Percentiles rank a stretch among this genome's conserved stretches.
Evolutionary conservation across 176 grass and related monocot species (phyloP).

Genomic region (Ensete glaucum): DNA sequence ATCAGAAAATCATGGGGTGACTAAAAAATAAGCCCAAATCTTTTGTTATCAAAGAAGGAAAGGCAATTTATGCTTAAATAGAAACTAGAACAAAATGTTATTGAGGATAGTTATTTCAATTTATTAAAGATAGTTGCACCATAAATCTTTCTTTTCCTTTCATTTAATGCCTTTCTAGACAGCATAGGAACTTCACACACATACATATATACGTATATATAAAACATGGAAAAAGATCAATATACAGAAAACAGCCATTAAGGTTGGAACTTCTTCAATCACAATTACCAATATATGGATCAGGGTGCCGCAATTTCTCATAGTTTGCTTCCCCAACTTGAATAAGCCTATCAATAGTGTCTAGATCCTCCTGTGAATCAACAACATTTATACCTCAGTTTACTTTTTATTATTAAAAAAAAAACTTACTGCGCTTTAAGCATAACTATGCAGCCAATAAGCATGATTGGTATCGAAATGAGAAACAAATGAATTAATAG

Average conservation of each 20-base stretch:
- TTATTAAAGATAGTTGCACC: too few species aligned
- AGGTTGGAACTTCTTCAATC: background rate
- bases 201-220: background rate
- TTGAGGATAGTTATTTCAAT: too few species aligned
- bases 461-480: too few species aligned
- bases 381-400: conserved; percentile 7
- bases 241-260: background rate
- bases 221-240: background rate
- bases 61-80: too few species aligned
- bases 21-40: too few species aligned
- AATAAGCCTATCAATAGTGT: conserved; percentile 87
- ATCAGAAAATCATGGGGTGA: background rate
- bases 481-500: too few species aligned
- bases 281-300: conserved; percentile 91
- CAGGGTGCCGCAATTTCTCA: conserved; percentile 82
- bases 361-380: conserved; percentile 51
- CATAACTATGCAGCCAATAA: too few species aligned
- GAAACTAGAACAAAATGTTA: too few species aligned
- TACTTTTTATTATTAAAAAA: background rate
- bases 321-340: conserved; percentile 47
- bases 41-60: too few species aligned
- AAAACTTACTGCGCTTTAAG: background rate
- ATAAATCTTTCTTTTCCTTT: too few species aligned
- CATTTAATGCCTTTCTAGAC: too few species aligned
- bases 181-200: too few species aligned